Evolutionary conservation across 352 stramenopile species (phyloP), one percentile per base, ranked within the genome.

Genomic region (Pythium oligandrum): DNA sequence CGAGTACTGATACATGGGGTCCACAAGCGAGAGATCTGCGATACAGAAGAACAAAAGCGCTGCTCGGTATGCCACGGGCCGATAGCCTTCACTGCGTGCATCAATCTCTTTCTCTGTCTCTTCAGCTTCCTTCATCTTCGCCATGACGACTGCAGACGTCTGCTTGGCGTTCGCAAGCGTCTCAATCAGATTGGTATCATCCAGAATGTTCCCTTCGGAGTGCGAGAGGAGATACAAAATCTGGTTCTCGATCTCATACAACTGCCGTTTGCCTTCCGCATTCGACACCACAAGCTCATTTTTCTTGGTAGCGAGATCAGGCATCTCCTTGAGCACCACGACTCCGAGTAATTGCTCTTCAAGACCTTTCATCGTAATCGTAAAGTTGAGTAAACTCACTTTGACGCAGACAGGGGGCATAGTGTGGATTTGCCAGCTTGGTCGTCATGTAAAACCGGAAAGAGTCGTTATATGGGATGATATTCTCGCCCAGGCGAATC

Each of bases 361-460:
- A 0, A 97, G 68, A 0, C 90, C 90, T 46, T 89, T 90, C 68
- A 92, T 87, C 7, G 88, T 97, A 64, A 97, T 96, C 0, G 89
- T 96, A 57, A 97, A 97, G 58, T 97, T 97, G 2, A 97, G 61
- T 17, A 97, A 35, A 63, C 78, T 93, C 36, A 97, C 90, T 69
- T 97, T 97, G 34, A 97, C 88, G 38, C 87, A 93, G 1, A 96
- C 77, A 64, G 0, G 90, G 90, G 0, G 87, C 75, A 43, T 97
- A 97, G 53, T 97, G 87, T n/a, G 90, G 90, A 52, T 97, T 97
- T 2, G 88, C 75, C 12, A 97, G 68, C 59, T 96, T 97, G 1
- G 90, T 96, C 8, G 89, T 97, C 71, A 97, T 90, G 71, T 90
- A 96, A 44, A 97, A 96, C 17, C 78, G 70, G 61, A 97, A 97